These are phyloP conservation scores for Xylariaceae sp. DNA, from an alignment of 2,329 filamentous ascomycete genomes.

Conservation along the genomic window DNA sequence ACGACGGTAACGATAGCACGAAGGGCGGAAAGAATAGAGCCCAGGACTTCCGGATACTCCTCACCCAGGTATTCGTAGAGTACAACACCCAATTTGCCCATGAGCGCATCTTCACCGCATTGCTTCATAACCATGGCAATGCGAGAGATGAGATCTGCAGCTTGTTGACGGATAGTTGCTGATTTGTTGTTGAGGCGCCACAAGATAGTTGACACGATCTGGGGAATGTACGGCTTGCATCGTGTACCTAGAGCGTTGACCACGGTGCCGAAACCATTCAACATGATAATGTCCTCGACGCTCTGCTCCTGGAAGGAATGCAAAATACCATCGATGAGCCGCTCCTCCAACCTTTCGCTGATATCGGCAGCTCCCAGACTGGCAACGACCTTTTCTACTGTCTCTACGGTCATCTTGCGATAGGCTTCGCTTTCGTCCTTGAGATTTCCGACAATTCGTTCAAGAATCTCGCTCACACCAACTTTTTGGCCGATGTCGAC, in stretches of 20 bases:
- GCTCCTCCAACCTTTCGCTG: conserved; percentile 85
- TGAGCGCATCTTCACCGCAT: conserved; percentile 91
- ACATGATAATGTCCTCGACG: conserved; percentile 90
- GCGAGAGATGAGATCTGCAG: conserved; percentile 91
- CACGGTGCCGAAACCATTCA: conserved; percentile 97
- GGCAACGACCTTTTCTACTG: conserved; percentile 92
- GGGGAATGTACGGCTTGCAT: conserved; percentile 93
- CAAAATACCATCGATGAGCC: conserved; percentile 90
- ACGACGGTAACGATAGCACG: conserved; percentile 97
- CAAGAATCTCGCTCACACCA: conserved; percentile 92
- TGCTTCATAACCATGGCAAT: conserved; percentile 99
- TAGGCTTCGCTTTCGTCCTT: conserved; percentile 99
- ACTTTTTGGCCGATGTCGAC: conserved; percentile 97
- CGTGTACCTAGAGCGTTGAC: conserved; percentile 91
- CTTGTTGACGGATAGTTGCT: conserved; percentile 92
- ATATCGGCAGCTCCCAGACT: conserved; percentile 92
- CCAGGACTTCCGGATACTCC: conserved; percentile 96
- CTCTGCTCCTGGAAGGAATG: conserved; percentile 98
- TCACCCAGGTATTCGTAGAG: conserved; percentile 98
- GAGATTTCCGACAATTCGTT: conserved; percentile 88
- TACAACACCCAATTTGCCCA: conserved; percentile 92
- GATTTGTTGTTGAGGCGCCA: conserved; percentile 98
- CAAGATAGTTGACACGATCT: conserved; percentile 95
- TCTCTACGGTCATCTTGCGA: conserved; percentile 98
- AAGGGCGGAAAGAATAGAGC: conserved; percentile 91